Conservation (phyloP, 106 monocot genomes). For the Triglochin maritima region DNA sequence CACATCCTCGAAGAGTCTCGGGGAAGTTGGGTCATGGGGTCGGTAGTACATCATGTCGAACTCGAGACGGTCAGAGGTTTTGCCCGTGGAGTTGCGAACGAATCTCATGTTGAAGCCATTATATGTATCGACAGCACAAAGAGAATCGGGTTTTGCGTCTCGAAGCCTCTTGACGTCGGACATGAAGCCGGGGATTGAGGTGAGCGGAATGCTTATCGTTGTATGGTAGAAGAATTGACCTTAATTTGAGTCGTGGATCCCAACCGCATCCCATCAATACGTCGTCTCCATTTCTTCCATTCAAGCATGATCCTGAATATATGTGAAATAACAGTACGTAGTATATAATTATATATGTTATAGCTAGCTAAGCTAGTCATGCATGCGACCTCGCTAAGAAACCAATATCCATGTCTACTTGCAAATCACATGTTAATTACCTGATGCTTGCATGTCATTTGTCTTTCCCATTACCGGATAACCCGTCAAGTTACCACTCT, state of each 20-base stretch:
- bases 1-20: conserved; percentile 14
- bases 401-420: neutral
- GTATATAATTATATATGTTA: too few relatives aligned
- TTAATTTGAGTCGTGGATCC: conserved; percentile 29
- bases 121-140: conserved; percentile 16
- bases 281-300: conserved; percentile 15
- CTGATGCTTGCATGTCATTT: conserved; percentile 27
- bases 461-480: conserved; percentile 28
- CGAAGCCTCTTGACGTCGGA: conserved; percentile 18
- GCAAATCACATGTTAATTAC: neutral
- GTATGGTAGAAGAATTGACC: conserved; percentile 36
- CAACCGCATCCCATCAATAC: conserved; percentile 26
- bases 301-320: conserved; percentile 19
- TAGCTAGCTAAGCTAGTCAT: neutral
- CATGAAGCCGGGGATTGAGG: conserved; percentile 17
- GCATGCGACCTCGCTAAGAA: neutral
- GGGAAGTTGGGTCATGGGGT: neutral
- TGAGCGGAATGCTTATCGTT: conserved; percentile 20
- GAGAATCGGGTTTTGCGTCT: conserved; percentile 4
- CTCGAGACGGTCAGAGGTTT: conserved; percentile 11
- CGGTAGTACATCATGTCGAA: conserved; percentile 16
- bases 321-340: neutral
- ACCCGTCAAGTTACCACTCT: conserved; percentile 13
- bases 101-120: conserved; percentile 15
- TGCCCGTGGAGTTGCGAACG: conserved; percentile 15